These are phyloP conservation scores for Penicillium sp. DNA, from an alignment of 2,329 filamentous ascomycete species.

Conservation along the genomic window DNA sequence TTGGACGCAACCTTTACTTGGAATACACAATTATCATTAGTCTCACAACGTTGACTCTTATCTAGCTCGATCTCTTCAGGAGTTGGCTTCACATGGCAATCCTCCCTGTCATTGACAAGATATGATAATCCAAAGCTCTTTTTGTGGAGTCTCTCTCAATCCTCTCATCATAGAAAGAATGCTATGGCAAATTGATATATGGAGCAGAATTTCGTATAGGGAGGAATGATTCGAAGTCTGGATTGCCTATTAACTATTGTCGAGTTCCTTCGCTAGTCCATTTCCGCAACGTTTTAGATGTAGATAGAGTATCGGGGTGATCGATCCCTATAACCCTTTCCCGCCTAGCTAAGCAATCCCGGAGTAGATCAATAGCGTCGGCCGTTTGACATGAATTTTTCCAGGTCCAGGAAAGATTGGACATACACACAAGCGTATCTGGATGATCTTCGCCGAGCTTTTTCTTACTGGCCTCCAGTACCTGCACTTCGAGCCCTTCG, in stretches of 20 bases:
- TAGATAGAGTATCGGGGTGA: neutral
- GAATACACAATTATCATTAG: too few relatives aligned
- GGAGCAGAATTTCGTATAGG: too few relatives aligned
- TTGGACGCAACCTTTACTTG: accelerated
- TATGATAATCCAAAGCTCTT: too few relatives aligned
- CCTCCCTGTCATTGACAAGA: too few relatives aligned
- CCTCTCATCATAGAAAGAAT: too few relatives aligned
- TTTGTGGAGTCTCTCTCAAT: too few relatives aligned
- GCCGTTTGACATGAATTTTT: neutral
- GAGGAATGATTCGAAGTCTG: too few relatives aligned
- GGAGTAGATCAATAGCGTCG: neutral
- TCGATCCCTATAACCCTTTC: neutral
- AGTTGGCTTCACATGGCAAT: too few relatives aligned
- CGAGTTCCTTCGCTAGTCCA: neutral
- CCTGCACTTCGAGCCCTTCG: neutral
- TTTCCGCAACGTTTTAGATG: neutral
- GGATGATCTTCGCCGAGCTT: neutral
- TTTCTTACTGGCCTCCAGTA: neutral
- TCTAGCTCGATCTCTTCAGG: too few relatives aligned
- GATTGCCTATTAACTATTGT: neutral
- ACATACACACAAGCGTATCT: neutral
- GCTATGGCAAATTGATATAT: too few relatives aligned
- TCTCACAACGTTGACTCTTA: too few relatives aligned
- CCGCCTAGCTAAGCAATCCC: neutral
- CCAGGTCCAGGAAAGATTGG: neutral